phyloP scores from a whole-genome alignment of 805 yeast genomes.

The Schizosaccharomyces osmophilus region DNA sequence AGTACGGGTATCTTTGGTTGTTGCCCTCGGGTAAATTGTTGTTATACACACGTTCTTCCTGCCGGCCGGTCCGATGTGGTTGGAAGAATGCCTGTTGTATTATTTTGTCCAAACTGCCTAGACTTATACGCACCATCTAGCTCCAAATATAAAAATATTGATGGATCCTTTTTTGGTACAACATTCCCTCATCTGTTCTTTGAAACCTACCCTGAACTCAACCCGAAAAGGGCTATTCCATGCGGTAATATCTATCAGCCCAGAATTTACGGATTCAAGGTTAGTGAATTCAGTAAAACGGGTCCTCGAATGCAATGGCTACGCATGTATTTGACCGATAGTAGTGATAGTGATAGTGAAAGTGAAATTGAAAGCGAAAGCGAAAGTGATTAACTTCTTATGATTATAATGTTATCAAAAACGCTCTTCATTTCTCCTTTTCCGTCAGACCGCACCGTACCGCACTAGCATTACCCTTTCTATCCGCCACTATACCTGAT shows the following conservation, averaged over 20 bases:
- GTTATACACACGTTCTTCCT: slow-evolving; percentile 73
- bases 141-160: slow-evolving; percentile 66
- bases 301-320: slow-evolving; percentile 97
- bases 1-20: slow-evolving; percentile 72
- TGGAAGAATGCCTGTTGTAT: slow-evolving; percentile 73
- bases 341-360: not conserved
- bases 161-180: slow-evolving; percentile 94
- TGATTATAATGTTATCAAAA: too few relatives aligned
- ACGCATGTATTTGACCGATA: slow-evolving; percentile 43
- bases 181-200: slow-evolving; percentile 82
- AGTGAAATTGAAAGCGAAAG: not conserved
- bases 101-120: slow-evolving; percentile 84
- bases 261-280: slow-evolving; percentile 66
- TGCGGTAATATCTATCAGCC: slow-evolving; percentile 24
- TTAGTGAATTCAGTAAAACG: slow-evolving; percentile 44
- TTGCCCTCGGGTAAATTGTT: slow-evolving; percentile 77
- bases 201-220: slow-evolving; percentile 58
- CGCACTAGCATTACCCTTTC: too few relatives aligned
- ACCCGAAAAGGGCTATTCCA: not conserved
- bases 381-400: too few relatives aligned
- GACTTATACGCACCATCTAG: slow-evolving; percentile 76
- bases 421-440: too few relatives aligned
- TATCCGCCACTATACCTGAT: too few relatives aligned
- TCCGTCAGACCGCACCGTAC: too few relatives aligned
- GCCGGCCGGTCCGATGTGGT: slow-evolving; percentile 78